Evolutionary conservation across 805 yeast species (phyloP).

Genomic region (Metschnikowia bowlesiae): DNA sequence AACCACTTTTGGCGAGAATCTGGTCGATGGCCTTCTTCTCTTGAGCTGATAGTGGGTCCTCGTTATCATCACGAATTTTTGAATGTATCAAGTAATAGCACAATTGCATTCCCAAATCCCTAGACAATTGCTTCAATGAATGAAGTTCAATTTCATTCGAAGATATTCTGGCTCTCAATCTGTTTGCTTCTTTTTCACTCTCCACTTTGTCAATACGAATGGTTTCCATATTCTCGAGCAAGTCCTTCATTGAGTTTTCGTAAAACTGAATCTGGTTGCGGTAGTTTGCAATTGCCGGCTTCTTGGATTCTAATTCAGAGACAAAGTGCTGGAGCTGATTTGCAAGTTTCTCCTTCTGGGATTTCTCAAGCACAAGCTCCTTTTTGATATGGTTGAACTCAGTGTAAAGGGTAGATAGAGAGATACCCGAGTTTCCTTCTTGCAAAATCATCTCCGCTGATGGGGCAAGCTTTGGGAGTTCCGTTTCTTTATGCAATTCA

Average conservation of each 20-base stretch:
- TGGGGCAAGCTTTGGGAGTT: constrained; percentile 45
- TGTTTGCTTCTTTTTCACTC: constrained; percentile 34
- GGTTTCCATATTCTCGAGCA: constrained; percentile 47
- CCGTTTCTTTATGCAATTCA: constrained; percentile 36
- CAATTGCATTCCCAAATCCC: constrained; percentile 81
- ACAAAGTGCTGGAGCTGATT: constrained; percentile 67
- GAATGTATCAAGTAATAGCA: constrained; percentile 67
- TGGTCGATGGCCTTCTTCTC: constrained; percentile 64
- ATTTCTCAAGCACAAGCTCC: constrained; percentile 63
- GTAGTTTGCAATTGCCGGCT: constrained; percentile 71
- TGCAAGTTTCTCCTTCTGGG: constrained; percentile 67
- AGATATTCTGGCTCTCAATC: constrained; percentile 27
- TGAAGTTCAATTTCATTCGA: constrained; percentile 47
- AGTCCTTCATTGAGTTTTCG: constrained; percentile 52
- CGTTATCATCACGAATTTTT: constrained; percentile 50
- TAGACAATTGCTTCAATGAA: constrained; percentile 51
- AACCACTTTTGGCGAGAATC: constrained; percentile 41
- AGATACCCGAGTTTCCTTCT: constrained; percentile 43
- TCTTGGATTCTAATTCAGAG: constrained; percentile 69
- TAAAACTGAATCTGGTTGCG: constrained; percentile 53
- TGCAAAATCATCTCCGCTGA: constrained; percentile 54
- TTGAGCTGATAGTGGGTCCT: constrained; percentile 55
- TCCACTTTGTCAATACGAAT: constrained; percentile 48
- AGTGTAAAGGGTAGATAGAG: constrained; percentile 60
- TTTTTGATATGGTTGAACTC: constrained; percentile 62